Evolutionary conservation across 2,329 filamentous ascomycete genomes (phyloP), one percentile per base, ranked within the genome.

Genomic region (Exophiala viscosa): DNA sequence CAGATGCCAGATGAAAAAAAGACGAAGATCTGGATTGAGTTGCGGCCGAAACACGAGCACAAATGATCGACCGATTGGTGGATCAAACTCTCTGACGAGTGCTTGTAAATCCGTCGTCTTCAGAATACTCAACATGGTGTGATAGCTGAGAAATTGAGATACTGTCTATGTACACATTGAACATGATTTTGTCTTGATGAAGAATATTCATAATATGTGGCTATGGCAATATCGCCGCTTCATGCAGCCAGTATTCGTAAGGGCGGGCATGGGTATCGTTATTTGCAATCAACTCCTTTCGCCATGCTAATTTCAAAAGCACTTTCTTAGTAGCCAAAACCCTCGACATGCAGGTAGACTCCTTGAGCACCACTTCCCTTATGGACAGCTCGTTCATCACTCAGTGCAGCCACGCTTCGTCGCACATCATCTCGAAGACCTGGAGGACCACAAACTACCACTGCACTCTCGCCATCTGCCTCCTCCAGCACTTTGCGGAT

Each of bases 351-450:
- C 31, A 84, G 64, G 64, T 78, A 83, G 23, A 85, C 78, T 0
- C 83, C 83, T 64, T 85, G 82, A 11, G 83, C 83, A 0, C 82
- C 82, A 0, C 80, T 85, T 2, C 83, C 83, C 65, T 86, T 86
- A 60, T 85, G 82, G 39, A 86, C 81, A 3, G 81, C 83, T 28
- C 83, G 72, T 66, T 86, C 83, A 64, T 87, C 82, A 58, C 80
- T 83, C 38, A 86, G 60, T 7, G 64, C 71, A 2, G 80, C 80
- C 1, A 81, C 80, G 50, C 71, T 75, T 11, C 72, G 75, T 51
- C 82, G 74, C 4, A 82, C 77, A 56, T 79, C 74, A n/a, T 76
- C 72, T 3, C 78, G 75, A 42, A 86, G 63, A 0, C 78, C 76
- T 1, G 68, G 64, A 0, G 81, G 81, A 11, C 83, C 83, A 61